phyloP scores from a whole-genome alignment of 202 grass and related monocot genomes.

The Thinopyrum obtusiflorum region DNA sequence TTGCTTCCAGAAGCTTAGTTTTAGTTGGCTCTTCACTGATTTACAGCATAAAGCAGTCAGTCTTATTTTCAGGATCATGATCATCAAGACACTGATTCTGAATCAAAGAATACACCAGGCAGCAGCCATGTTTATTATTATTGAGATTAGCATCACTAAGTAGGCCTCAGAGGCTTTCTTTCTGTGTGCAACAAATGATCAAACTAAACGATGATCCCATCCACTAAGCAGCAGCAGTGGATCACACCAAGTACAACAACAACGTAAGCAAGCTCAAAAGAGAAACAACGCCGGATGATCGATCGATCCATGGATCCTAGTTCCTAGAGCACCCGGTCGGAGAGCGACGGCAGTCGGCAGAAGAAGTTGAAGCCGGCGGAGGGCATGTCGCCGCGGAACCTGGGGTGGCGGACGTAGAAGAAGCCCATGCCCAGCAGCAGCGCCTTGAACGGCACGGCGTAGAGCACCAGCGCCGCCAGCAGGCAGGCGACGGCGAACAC shows the following conservation, averaged over 20 bases:
- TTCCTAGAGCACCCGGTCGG: constrained; percentile 86
- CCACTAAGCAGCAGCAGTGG: background rate
- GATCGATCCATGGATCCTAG: background rate
- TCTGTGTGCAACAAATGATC: constrained; percentile 28
- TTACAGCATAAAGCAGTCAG: too few species aligned
- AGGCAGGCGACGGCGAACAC: constrained; percentile 63
- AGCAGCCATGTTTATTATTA: constrained; percentile 23
- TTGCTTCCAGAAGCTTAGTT: too few species aligned
- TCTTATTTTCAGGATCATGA: background rate
- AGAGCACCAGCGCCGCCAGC: constrained; percentile 59
- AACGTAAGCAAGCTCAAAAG: background rate
- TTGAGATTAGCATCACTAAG: constrained; percentile 6
- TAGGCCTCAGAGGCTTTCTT: constrained; percentile 37
- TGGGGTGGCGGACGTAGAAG: constrained; percentile 82
- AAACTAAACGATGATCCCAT: constrained; percentile 20
- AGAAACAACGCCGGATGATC: background rate
- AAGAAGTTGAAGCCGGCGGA: constrained; percentile 93
- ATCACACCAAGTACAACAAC: background rate
- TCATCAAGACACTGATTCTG: background rate
- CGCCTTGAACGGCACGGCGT: constrained; percentile 73
- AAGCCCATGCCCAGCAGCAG: constrained; percentile 70
- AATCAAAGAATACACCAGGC: constrained; percentile 34
- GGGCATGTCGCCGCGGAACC: constrained; percentile 94
- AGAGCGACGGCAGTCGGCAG: constrained; percentile 73
- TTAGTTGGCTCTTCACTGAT: too few species aligned